A percentile compares a stretch with the other conserved stretches of the same genome.
phyloP scores from a whole-genome alignment of 192 early-diverging fungal species.

The Phycomyces nitens region DNA sequence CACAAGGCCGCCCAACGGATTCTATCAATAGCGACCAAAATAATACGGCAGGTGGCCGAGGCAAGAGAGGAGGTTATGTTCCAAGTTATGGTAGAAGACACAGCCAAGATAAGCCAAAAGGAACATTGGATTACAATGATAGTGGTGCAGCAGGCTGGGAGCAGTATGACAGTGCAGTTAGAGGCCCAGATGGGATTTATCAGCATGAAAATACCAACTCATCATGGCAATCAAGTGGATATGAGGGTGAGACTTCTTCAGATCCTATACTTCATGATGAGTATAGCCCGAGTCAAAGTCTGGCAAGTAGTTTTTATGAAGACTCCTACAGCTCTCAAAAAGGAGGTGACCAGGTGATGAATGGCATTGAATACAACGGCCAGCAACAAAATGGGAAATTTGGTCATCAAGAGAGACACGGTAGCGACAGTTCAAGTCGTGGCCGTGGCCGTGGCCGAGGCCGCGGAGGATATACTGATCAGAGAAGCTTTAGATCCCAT shows the following conservation, averaged over 20 bases:
- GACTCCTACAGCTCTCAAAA: not conserved
- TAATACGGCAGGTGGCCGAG: not conserved
- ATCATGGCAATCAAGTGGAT: not conserved
- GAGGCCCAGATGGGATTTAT: slow-evolving; percentile 4
- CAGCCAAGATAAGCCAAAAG: not conserved
- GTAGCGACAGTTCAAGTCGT: not conserved
- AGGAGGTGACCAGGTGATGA: not conserved
- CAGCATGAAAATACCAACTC: not conserved
- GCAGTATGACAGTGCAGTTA: not conserved
- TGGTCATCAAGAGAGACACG: not conserved
- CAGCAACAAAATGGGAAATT: not conserved
- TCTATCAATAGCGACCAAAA: not conserved
- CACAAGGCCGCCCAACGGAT: not conserved
- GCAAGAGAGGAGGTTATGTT: not conserved
- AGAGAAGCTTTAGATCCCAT: no score
- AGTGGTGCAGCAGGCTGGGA: not conserved
- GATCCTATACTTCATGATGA: not conserved
- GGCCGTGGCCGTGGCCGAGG: no score
- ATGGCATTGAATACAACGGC: not conserved
- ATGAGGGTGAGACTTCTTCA: not conserved
- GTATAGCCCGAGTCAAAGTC: not conserved
- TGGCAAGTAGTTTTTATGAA: slow-evolving; percentile 1
- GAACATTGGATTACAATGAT: not conserved
- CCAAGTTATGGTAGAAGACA: not conserved
- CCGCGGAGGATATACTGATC: no score